A percentile compares a stretch with the other conserved stretches of the same genome.
These are phyloP conservation scores for Cymodocea nodosa DNA, from an alignment of 116 monocot species.

Conservation along the genomic window DNA sequence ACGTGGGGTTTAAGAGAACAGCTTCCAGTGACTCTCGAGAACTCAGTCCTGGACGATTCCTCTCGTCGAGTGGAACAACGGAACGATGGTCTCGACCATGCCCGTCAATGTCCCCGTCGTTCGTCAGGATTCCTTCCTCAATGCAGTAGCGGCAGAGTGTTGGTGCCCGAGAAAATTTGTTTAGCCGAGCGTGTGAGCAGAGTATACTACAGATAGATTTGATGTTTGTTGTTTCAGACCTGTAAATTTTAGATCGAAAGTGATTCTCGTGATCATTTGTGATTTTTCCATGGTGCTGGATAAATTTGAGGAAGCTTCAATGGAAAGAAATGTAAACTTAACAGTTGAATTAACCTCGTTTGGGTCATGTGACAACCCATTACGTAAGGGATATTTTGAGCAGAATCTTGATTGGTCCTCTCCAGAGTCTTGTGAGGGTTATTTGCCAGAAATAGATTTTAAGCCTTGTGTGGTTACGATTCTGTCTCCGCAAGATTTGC, in stretches of 20 bases:
- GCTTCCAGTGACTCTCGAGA: not conserved
- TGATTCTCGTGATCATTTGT: not conserved
- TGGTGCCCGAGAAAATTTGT: not conserved
- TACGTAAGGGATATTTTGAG: too few species aligned
- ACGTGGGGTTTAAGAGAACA: not conserved
- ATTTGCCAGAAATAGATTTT: too few species aligned
- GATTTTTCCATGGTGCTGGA: not conserved
- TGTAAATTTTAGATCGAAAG: not conserved
- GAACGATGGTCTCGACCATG: slow-evolving; percentile 7
- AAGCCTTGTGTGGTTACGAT: too few species aligned
- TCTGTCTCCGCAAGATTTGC: too few species aligned
- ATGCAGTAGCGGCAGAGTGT: not conserved
- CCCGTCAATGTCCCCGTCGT: slow-evolving; percentile 2
- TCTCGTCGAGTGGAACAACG: slow-evolving; percentile 9
- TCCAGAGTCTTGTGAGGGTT: too few species aligned
- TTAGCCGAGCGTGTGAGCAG: not conserved
- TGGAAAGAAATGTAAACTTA: too few species aligned
- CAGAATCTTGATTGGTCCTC: too few species aligned
- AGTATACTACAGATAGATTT: not conserved
- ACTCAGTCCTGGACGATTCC: not conserved
- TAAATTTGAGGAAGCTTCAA: not conserved
- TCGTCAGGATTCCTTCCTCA: slow-evolving; percentile 4
- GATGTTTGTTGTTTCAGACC: not conserved
- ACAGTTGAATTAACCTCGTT: too few species aligned
- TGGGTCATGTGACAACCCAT: too few species aligned